Base-by-base conservation (phyloP, 257 asterid genomes). In the Salvia rosmarinus region DNA sequence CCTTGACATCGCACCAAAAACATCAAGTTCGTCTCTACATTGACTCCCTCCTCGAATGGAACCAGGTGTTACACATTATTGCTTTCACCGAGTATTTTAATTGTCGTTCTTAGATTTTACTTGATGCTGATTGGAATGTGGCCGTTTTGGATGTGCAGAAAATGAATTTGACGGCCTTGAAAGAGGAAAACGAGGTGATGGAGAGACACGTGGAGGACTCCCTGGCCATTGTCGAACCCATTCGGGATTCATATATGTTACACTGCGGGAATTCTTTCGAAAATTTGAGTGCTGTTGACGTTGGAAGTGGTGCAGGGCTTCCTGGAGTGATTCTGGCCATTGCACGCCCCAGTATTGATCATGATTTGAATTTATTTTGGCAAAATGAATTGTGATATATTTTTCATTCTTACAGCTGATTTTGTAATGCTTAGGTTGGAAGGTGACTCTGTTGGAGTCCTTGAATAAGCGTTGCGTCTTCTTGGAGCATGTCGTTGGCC, bases 271-370 rank as follows among this genome's bases (percentile, higher is more conserved):
- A 28, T 71, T 85, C 92, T 19, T 85, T 80, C 9, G 90, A 94
- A 40, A 74, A 81, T 72, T 75, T 94, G 83, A 82, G 81, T 28
- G 84, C 91, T 68, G 83, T 94, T 49, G 99, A 94, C 82, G 96
- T 94, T 57, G 99, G 99, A 62, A 91, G 90, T 42, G 99, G 99
- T 11, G 96, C 97, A 1, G 96, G 99, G 68, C 96, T 94, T 72
- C 97, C 99, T 39, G 97, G 99, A 64, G 10, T 94, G 37, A 76
- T 94, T 73, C 85, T 94, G 64, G 97, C 99, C 34, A 88, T 89
- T 74, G 97, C 97, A 4, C 86, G 85, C 71, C 98, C 97, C 3
- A 85, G 99, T 94, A 83, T 58, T 37, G 20, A 25, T 56, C n/a
- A 19, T 25, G 23, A 21, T 14, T 23, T 51, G 9, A 4, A 25